These are phyloP conservation scores for Trypanosoma platydactyli DNA, from an alignment of 208 protist genomes.

Conservation along the genomic window DNA sequence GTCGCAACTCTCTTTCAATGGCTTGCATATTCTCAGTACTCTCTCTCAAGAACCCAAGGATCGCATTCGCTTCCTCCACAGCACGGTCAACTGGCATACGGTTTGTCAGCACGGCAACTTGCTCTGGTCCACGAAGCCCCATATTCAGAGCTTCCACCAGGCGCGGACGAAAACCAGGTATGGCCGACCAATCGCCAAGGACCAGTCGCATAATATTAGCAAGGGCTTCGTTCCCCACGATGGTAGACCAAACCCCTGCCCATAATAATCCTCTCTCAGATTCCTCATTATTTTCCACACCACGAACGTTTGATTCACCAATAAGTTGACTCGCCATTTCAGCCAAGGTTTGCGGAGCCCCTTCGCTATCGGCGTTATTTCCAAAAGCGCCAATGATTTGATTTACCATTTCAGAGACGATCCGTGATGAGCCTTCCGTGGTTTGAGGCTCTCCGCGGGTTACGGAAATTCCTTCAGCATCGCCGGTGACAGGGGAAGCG, in stretches of 20 bases:
- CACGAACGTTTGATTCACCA: background rate
- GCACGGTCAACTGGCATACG: background rate
- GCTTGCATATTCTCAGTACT: background rate
- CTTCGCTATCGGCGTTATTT: background rate
- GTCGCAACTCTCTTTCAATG: slow-evolving; percentile 7
- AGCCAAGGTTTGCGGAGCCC: background rate
- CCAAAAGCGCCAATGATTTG: background rate
- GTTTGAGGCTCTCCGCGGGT: background rate
- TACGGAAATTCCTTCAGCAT: background rate
- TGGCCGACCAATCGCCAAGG: slow-evolving; percentile 1
- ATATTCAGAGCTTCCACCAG: background rate
- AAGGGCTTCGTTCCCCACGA: background rate
- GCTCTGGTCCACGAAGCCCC: no score
- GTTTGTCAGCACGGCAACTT: no score
- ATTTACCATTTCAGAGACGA: background rate
- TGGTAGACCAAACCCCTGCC: background rate
- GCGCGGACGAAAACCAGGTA: background rate
- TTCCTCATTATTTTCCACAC: background rate
- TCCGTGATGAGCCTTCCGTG: background rate
- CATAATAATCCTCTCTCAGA: background rate
- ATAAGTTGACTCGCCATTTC: background rate
- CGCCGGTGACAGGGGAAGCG: background rate
- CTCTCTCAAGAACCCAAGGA: background rate
- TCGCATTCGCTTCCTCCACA: background rate
- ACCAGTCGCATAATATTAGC: background rate